These are phyloP conservation scores for Lentinus tigrinus DNA, from an alignment of 768 basidiomycete genomes.

Conservation along the genomic window DNA sequence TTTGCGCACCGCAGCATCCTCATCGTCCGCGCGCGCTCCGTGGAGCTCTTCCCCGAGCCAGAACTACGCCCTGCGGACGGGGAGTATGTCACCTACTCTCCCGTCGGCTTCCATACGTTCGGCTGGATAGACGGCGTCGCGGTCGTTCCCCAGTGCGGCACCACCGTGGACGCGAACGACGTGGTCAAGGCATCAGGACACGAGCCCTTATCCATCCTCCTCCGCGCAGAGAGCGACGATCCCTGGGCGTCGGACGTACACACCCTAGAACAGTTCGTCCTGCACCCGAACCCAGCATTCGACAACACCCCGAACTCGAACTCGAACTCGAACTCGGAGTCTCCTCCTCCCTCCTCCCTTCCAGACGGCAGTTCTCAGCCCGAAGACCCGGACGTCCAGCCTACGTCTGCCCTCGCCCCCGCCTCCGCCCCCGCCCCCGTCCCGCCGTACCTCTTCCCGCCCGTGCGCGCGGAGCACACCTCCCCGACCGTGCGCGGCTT, in stretches of 20 bases:
- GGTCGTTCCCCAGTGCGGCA: constrained; percentile 26
- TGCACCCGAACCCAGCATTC: constrained; percentile 39
- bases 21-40: constrained; percentile 57
- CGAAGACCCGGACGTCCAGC: background rate
- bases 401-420: background rate
- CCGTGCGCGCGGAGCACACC: constrained; percentile 38
- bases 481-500: constrained; percentile 44
- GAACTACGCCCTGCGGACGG: constrained; percentile 28
- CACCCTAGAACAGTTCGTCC: constrained; percentile 51
- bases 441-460: constrained; percentile 49
- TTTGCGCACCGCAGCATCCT: constrained; percentile 48
- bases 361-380: too few species aligned
- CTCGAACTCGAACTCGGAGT: too few species aligned
- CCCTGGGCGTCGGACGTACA: constrained; percentile 54
- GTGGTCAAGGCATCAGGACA: background rate
- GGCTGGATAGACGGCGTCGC: constrained; percentile 69
- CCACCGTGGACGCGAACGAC: background rate
- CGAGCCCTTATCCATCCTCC: constrained; percentile 45
- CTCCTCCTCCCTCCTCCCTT: too few species aligned
- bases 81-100: constrained; percentile 29
- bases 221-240: constrained; percentile 59
- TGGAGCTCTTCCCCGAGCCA: constrained; percentile 55
- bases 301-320: background rate
- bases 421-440: background rate
- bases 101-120: constrained; percentile 49